Percentiles rank a stretch among this genome's conserved stretches.
phyloP scores from a whole-genome alignment of 1,139 yeast genomes.

The Yarrowia galli region DNA sequence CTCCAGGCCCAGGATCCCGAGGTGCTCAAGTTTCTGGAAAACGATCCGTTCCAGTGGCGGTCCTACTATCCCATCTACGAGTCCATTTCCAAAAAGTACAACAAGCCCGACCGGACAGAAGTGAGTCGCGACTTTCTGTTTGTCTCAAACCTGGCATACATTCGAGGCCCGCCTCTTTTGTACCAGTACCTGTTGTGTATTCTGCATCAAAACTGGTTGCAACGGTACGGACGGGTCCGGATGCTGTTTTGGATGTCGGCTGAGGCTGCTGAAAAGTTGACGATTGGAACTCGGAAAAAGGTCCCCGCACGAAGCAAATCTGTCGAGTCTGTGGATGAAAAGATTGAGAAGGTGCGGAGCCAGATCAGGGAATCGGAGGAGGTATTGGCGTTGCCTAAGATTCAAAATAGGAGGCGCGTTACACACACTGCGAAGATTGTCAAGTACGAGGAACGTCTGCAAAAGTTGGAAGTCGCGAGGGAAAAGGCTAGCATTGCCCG shows the following conservation, averaged over 20 bases:
- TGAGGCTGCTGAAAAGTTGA: slow-evolving; percentile 8
- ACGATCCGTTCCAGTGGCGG: slow-evolving; percentile 28
- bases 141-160: slow-evolving; percentile 17
- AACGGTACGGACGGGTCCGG: slow-evolving; percentile 30
- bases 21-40: background rate
- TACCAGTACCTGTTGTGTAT: slow-evolving; percentile 18
- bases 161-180: background rate
- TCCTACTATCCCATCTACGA: slow-evolving; percentile 8
- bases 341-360: too few species aligned
- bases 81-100: background rate
- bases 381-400: too few species aligned
- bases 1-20: slow-evolving; percentile 1
- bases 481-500: too few species aligned
- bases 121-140: slow-evolving; percentile 23
- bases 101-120: background rate
- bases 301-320: too few species aligned
- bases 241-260: slow-evolving; percentile 26
- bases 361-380: too few species aligned
- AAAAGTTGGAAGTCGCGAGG: too few species aligned
- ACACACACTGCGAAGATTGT: too few species aligned
- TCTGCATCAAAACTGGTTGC: slow-evolving; percentile 32
- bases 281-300: background rate
- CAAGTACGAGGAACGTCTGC: too few species aligned
- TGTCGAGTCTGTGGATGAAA: too few species aligned
- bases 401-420: too few species aligned